Evolutionary conservation across 164 flowering plant species (phyloP), one percentile per base, ranked within the genome.

Genomic region (Annona cherimola): DNA sequence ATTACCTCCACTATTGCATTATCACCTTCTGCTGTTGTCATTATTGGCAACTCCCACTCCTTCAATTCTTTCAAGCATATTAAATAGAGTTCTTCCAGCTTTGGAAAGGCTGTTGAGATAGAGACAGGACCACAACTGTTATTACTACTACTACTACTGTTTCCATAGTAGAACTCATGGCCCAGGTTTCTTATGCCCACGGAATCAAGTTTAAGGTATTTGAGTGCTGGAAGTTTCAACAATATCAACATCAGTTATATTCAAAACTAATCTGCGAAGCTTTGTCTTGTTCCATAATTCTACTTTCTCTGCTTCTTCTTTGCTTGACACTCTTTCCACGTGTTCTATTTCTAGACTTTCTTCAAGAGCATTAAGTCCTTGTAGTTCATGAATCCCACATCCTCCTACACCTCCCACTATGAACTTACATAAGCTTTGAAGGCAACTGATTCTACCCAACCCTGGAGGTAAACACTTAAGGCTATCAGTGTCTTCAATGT

Each of bases 361-460:
- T 40, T 18, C 1, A 2, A 69, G 63, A 14, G 14, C 8, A 45
- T 55, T 57, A 16, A 69, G 63, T 8, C 16, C 14, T 12, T 45
- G 41, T 42, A 68, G 41, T 26, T 68, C 70, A 26, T n/a, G 42
- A 45, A 68, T 68, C 11, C 16, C 39, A n/a, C 71, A 69, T 69
- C 63, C 71, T 35, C 5, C 5, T 26, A 14, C 61, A 55, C 39
- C 63, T 2, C 62, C 62, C 45, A 57, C 71, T 2, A 69, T 26
- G 39, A 69, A 57, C 60, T 69, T 69, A 55, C 16, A 12, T 12
- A 69, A 11, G 1, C 62, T 69, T 55, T 44, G 42, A 35, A 69
- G 71, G 4, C 62, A 68, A 20, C 14, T 46, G 1, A 68, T 4
- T 46, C 59, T 68, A 42, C 70, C 70, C 19, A 68, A 26, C 18